phyloP scores from a whole-genome alignment of 2,329 filamentous ascomycete species.

The Fusarium sp. region DNA sequence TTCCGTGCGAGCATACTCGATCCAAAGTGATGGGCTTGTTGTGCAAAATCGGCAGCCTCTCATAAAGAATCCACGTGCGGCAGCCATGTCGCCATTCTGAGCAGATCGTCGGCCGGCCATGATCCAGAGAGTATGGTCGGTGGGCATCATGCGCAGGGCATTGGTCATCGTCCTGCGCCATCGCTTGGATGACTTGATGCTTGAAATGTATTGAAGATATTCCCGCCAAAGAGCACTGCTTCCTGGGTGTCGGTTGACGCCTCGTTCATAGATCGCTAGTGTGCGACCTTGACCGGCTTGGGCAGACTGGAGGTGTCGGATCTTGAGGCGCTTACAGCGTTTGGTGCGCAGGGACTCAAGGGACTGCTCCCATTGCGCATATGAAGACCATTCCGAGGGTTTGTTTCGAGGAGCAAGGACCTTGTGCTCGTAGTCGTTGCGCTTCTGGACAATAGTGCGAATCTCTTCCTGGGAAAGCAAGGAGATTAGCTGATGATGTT shows the following conservation, averaged over 20 bases:
- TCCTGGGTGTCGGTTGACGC: constrained; percentile 84
- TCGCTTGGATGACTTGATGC: constrained; percentile 72
- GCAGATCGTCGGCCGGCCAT: constrained; percentile 84
- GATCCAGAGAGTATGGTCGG: constrained; percentile 85
- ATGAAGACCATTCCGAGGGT: constrained; percentile 83
- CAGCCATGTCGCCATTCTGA: constrained; percentile 84
- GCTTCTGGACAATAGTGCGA: constrained; percentile 84
- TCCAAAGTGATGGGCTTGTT: constrained; percentile 77
- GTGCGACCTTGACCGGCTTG: constrained; percentile 83
- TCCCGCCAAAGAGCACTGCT: constrained; percentile 87
- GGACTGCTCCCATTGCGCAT: constrained; percentile 77
- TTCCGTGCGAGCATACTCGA: constrained; percentile 91
- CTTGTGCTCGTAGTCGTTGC: constrained; percentile 92
- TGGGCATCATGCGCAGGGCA: constrained; percentile 86
- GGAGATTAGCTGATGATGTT: constrained; percentile 18
- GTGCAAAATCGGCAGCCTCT: constrained; percentile 91
- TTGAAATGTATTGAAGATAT: constrained; percentile 84
- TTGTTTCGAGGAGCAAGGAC: constrained; percentile 84
- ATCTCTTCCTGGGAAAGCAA: constrained; percentile 78
- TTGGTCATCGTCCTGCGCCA: constrained; percentile 73
- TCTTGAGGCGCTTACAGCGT: constrained; percentile 81
- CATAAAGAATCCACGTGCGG: constrained; percentile 86
- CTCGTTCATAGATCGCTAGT: constrained; percentile 89
- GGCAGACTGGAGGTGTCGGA: constrained; percentile 73
- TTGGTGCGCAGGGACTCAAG: constrained; percentile 83